Evolutionary conservation across 2,329 filamentous ascomycete genomes (phyloP), one percentile per base, ranked within the genome.

Genomic region (Myriosclerotinia scirpicola): DNA sequence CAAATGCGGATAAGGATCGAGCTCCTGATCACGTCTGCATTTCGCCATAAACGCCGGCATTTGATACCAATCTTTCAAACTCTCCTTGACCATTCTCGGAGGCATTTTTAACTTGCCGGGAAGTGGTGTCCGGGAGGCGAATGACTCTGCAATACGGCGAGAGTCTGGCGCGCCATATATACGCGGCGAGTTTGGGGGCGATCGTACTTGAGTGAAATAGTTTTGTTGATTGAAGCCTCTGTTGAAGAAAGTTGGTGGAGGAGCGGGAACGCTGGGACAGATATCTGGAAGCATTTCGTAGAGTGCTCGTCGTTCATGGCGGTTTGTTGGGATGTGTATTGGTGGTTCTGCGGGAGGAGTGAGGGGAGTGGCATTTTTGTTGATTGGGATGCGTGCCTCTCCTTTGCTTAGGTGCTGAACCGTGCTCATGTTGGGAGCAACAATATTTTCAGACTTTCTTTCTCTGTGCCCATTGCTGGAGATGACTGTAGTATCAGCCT

Each of bases 151-250:
- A 5, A 59, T 44, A n/a, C 63, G 54, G 17, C 36, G 48, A 1
- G 63, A 59, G 14, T 65, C 54, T 20, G 63, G 63, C 1, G 58
- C 44, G 1, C 48, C 63, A 3, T 65, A 65, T 34, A 42, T 59
- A 2, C 63, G 63, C 17, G 54, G 63, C 15, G 54, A 53, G 36
- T 20, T 17, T 42, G 63, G 63, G 0, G 22, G 22, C 1, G 36
- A 30, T 20, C 34, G 40, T 36, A 22, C 42, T 12, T 4, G 20
- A 12, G 30, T 20, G 2, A 56, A 9, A 17, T 22, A 26, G 12
- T n/a, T 50, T 22, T 50, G 20, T 1, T 58, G 42, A 8, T 30
- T 55, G 38, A 55, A n/a, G 3, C 14, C 20, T 50, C 44, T n/a
- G 34, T 61, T 61, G n/a, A 38, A 61, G 34, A 61, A 61, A 22